phyloP scores from a whole-genome alignment of 108 stramenopile genomes.

The Fragilaria radians region DNA sequence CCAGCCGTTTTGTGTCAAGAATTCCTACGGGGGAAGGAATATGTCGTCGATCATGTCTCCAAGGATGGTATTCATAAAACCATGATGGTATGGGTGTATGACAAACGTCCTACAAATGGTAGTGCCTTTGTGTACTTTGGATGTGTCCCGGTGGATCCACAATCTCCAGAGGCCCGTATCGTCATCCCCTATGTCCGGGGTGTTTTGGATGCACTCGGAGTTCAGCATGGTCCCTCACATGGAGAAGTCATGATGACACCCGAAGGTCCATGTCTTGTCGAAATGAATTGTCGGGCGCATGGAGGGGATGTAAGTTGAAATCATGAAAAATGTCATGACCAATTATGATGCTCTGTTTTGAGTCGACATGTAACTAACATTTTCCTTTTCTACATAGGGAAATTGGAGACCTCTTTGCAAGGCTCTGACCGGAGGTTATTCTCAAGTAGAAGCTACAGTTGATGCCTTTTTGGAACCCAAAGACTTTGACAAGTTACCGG shows the following conservation, averaged over 20 bases:
- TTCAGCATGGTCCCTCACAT: slow-evolving; percentile 64
- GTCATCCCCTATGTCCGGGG: slow-evolving; percentile 73
- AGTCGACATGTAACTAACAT: background rate
- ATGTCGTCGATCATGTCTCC: slow-evolving; percentile 76
- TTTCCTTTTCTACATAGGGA: slow-evolving; percentile 23
- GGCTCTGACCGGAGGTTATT: slow-evolving; percentile 67
- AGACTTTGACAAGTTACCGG: slow-evolving; percentile 44
- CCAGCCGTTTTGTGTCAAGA: slow-evolving; percentile 40
- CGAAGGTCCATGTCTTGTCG: slow-evolving; percentile 88
- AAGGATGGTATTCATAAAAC: slow-evolving; percentile 75
- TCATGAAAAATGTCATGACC: background rate
- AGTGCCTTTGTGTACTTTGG: slow-evolving; percentile 85
- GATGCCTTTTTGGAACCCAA: slow-evolving; percentile 76
- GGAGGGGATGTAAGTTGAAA: slow-evolving; percentile 77
- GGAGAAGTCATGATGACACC: slow-evolving; percentile 72
- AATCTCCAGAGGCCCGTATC: slow-evolving; percentile 49
- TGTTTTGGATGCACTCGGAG: slow-evolving; percentile 68
- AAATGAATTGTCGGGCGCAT: slow-evolving; percentile 91
- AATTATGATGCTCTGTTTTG: background rate
- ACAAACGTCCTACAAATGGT: slow-evolving; percentile 82
- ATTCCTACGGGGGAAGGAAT: slow-evolving; percentile 46
- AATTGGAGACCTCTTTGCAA: slow-evolving; percentile 77
- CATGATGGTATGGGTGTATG: slow-evolving; percentile 86
- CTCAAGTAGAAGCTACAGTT: slow-evolving; percentile 70
- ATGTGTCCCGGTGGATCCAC: slow-evolving; percentile 16